These are phyloP conservation scores for Zymoseptoria brevis DNA, from an alignment of 2,329 filamentous ascomycete species.

Conservation along the genomic window DNA sequence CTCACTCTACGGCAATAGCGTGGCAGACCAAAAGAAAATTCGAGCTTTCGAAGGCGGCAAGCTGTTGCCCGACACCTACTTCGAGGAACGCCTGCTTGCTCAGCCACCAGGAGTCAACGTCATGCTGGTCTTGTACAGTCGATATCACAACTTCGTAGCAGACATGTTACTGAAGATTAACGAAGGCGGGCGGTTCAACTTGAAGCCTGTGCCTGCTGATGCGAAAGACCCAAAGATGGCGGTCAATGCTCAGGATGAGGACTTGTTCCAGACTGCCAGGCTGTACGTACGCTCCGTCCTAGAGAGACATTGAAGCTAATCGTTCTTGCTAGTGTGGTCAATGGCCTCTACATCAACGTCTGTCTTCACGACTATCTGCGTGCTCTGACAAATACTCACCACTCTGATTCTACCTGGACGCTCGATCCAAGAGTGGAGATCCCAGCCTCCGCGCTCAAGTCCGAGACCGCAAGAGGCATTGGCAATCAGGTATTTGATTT, in stretches of 20 bases:
- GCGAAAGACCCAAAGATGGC: conserved; percentile 52
- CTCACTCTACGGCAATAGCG: conserved; percentile 59
- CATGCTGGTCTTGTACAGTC: conserved; percentile 68
- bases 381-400: conserved; percentile 66
- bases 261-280: conserved; percentile 70
- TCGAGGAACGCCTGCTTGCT: conserved; percentile 60
- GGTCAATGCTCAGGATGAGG: conserved; percentile 49
- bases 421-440: conserved; percentile 63
- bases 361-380: conserved; percentile 70
- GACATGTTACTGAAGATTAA: conserved; percentile 61
- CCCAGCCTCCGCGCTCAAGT: conserved; percentile 42
- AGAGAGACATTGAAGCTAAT: no score
- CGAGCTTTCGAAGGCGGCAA: conserved; percentile 61
- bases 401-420: conserved; percentile 69
- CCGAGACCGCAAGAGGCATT: conserved; percentile 51
- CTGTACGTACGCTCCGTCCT: conserved; percentile 30
- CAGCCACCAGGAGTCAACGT: conserved; percentile 66
- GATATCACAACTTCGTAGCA: conserved; percentile 69
- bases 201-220: conserved; percentile 39
- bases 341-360: conserved; percentile 70
- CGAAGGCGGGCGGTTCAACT: conserved; percentile 56
- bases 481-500: conserved; percentile 33
- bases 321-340: conserved; percentile 44
- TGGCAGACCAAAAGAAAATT: conserved; percentile 43
- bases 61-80: conserved; percentile 65